phyloP scores from a whole-genome alignment of 2,329 filamentous ascomycete species.

The Fusarium camptoceras region DNA sequence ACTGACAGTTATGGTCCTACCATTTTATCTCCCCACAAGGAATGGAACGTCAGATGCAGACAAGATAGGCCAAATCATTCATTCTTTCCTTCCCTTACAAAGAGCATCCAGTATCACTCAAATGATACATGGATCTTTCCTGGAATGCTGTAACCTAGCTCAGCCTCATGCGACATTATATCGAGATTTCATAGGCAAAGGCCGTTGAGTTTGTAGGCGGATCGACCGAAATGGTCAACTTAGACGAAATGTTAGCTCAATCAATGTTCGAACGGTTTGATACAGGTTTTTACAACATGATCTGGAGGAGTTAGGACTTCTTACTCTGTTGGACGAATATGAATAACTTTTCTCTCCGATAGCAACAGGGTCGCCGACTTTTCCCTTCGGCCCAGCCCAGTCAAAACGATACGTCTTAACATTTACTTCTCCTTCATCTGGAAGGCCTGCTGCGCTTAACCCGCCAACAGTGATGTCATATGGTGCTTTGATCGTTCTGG shows the following conservation, averaged over 20 bases:
- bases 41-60: too few relatives aligned
- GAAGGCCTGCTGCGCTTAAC: fast-evolving
- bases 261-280: not conserved
- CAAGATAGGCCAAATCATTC: too few relatives aligned
- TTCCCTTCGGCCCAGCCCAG: not conserved
- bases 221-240: not conserved
- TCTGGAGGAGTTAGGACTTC: too few relatives aligned
- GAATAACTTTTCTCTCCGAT: not conserved
- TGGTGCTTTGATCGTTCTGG: not conserved
- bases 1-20: too few relatives aligned
- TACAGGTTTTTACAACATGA: too few relatives aligned
- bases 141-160: too few relatives aligned
- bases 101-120: too few relatives aligned
- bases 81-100: too few relatives aligned
- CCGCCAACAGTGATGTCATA: fast-evolving
- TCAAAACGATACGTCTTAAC: not conserved
- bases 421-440: not conserved
- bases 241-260: fast-evolving
- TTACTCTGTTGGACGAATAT: not conserved
- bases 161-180: fast-evolving
- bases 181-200: not conserved
- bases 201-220: not conserved
- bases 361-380: not conserved
- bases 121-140: too few relatives aligned
- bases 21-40: too few relatives aligned